Percentiles rank a stretch among this genome's conserved stretches.
phyloP scores from a whole-genome alignment of 2,329 filamentous ascomycete species.

The Ascomycota sp. region DNA sequence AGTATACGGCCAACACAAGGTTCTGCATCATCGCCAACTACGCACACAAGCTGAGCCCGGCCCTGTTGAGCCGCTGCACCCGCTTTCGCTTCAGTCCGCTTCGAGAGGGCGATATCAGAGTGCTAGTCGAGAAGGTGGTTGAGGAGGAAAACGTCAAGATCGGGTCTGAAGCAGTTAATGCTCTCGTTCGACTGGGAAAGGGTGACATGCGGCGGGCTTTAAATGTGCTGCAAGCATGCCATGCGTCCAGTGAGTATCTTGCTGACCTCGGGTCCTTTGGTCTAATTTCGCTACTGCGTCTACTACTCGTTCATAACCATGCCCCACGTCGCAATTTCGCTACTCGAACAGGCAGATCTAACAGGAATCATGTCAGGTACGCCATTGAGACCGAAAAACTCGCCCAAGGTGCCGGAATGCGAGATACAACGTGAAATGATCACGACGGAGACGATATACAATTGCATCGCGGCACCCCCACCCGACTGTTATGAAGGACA shows the following conservation, averaged over 20 bases:
- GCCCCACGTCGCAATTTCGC: not conserved
- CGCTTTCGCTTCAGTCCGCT: constrained; percentile 87
- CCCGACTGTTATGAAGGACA: constrained; percentile 72
- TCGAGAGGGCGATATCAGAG: constrained; percentile 69
- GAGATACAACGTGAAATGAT: constrained; percentile 54
- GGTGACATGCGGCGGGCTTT: constrained; percentile 90
- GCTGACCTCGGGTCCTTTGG: not conserved
- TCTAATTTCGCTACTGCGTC: too few relatives aligned
- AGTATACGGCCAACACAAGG: constrained; percentile 91
- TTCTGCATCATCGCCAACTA: constrained; percentile 99
- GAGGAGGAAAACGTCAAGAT: constrained; percentile 75
- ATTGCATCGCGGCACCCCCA: constrained; percentile 88
- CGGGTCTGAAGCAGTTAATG: constrained; percentile 57
- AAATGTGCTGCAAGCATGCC: constrained; percentile 91
- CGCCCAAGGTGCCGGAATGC: constrained; percentile 37
- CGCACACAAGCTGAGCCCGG: constrained; percentile 89
- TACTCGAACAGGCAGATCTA: too few relatives aligned
- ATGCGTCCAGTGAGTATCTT: constrained; percentile 56
- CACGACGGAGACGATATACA: constrained; percentile 90
- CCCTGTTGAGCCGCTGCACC: constrained; percentile 80
- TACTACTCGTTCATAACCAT: constrained; percentile 1
- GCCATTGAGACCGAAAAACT: constrained; percentile 40
- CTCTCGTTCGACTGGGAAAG: constrained; percentile 70
- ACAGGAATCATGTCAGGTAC: too few relatives aligned
- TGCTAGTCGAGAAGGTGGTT: constrained; percentile 75